phyloP scores from a whole-genome alignment of 1,284 basidiomycete species.

The Trichosporon inkin region DNA sequence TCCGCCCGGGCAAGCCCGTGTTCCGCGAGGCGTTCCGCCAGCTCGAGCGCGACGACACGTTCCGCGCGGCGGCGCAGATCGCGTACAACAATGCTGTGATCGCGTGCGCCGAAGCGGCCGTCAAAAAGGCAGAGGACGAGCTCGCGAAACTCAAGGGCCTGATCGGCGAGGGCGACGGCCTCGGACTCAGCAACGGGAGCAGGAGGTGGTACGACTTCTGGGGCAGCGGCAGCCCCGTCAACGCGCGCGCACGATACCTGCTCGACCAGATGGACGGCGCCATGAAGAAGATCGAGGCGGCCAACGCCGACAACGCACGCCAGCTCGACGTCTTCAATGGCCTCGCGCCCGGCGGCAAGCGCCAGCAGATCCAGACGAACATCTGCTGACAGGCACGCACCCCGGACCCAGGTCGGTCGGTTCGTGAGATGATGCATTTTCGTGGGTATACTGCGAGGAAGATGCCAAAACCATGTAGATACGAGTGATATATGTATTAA shows the following conservation, averaged over 20 bases:
- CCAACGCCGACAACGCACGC: conserved; percentile 66
- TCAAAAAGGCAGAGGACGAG: conserved; percentile 72
- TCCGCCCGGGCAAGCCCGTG: conserved; percentile 85
- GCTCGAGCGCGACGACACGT: conserved; percentile 71
- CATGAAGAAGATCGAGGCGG: conserved; percentile 61
- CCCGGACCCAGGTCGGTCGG: no score
- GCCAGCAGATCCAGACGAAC: neutral
- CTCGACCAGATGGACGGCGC: conserved; percentile 68
- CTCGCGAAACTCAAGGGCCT: conserved; percentile 65
- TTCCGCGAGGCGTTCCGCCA: conserved; percentile 78
- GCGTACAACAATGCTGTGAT: conserved; percentile 71
- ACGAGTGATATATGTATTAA: no score
- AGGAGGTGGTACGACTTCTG: conserved; percentile 44
- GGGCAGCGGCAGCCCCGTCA: conserved; percentile 56
- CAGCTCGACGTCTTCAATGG: conserved; percentile 60
- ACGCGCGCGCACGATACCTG: conserved; percentile 63
- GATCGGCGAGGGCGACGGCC: conserved; percentile 38
- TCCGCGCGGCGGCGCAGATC: conserved; percentile 77
- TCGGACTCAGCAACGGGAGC: conserved; percentile 30
- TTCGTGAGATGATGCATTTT: no score
- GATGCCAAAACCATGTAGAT: no score
- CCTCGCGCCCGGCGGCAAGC: neutral
- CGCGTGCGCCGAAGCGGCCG: conserved; percentile 60
- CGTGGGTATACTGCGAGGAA: no score
- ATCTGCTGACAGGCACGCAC: no score